phyloP scores from a whole-genome alignment of 192 early-diverging fungal species.

The Coemansia sp. region DNA sequence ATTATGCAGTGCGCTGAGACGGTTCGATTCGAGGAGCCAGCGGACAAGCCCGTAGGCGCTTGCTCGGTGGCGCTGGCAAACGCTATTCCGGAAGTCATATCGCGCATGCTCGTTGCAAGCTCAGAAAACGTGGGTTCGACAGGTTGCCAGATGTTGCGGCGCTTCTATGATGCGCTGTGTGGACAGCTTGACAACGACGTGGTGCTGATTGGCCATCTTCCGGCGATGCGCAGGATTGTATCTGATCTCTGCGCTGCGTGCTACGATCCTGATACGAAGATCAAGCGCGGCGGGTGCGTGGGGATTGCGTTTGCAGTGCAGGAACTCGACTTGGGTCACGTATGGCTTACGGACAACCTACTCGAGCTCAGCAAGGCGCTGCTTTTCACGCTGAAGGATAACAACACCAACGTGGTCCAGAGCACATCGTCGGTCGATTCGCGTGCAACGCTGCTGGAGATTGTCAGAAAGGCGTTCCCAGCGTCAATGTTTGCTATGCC shows the following conservation, averaged over 20 bases:
- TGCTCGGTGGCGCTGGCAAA: slow-evolving; percentile 14
- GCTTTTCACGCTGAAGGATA: slow-evolving; percentile 93
- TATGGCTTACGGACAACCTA: slow-evolving; percentile 94
- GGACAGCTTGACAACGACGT: slow-evolving; percentile 13
- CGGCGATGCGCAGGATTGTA: slow-evolving; percentile 59
- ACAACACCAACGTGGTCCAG: slow-evolving; percentile 27
- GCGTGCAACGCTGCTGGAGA: slow-evolving; percentile 33
- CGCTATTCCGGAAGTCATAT: slow-evolving; percentile 32
- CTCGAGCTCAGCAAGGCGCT: slow-evolving; percentile 92
- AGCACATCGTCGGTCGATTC: slow-evolving; percentile 18
- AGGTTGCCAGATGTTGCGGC: slow-evolving; percentile 25
- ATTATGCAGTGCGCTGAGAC: slow-evolving; percentile 27
- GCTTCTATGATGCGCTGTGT: slow-evolving; percentile 23
- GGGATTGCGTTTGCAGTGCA: slow-evolving; percentile 84
- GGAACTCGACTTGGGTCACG: slow-evolving; percentile 77
- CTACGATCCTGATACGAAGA: slow-evolving; percentile 84
- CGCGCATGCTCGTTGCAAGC: slow-evolving; percentile 33
- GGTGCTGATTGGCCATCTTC: slow-evolving; percentile 35
- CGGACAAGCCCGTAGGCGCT: neutral
- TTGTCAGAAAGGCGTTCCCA: slow-evolving; percentile 39
- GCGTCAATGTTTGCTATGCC: slow-evolving; percentile 19
- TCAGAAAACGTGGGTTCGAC: slow-evolving; percentile 16
- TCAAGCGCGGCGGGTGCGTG: slow-evolving; percentile 85
- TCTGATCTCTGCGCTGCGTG: slow-evolving; percentile 87
- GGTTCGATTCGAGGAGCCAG: slow-evolving; percentile 1